These are phyloP conservation scores for Coniosporium apollinis DNA, from an alignment of 495 filamentous ascomycete species.

Conservation along the genomic window DNA sequence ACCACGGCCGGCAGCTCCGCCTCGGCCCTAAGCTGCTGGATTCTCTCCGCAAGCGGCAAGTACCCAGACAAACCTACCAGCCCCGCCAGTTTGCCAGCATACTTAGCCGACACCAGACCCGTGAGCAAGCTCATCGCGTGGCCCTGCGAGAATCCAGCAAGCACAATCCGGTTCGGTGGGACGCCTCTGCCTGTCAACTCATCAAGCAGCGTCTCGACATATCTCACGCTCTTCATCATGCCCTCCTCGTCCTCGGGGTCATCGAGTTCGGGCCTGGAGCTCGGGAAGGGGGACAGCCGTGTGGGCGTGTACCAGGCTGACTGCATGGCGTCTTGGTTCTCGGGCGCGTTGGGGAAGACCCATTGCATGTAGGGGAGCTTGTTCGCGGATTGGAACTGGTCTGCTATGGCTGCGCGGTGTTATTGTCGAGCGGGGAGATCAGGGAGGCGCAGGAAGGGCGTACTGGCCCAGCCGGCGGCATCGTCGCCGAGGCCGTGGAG, in stretches of 20 bases:
- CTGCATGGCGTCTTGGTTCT: conserved; percentile 23
- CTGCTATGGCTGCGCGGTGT: conserved; percentile 13
- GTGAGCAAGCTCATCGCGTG: conserved; percentile 23
- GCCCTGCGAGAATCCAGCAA: conserved; percentile 30
- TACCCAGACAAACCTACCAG: conserved; percentile 27
- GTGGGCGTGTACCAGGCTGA: conserved; percentile 27
- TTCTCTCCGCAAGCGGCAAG: conserved; percentile 18
- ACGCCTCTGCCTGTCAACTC: conserved; percentile 22
- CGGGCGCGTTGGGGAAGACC: conserved; percentile 27
- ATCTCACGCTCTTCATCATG: conserved; percentile 20
- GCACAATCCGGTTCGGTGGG: conserved; percentile 20
- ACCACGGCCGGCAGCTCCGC: conserved; percentile 12
- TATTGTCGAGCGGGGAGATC: not conserved
- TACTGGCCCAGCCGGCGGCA: conserved; percentile 24
- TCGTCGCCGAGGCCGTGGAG: conserved; percentile 29
- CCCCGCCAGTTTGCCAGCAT: conserved; percentile 21
- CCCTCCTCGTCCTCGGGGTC: conserved; percentile 24
- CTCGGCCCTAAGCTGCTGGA: conserved; percentile 13
- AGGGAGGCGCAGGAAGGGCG: conserved; percentile 1
- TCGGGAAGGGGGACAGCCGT: conserved; percentile 19
- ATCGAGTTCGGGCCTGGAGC: conserved; percentile 15
- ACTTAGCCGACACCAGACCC: conserved; percentile 19
- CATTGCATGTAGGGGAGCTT: conserved; percentile 26
- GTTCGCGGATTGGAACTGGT: conserved; percentile 25
- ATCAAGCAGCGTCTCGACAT: conserved; percentile 25